A percentile compares a stretch with the other conserved stretches of the same genome.
Conservation (phyloP, 75 land plant genomes). For the Gnetum montanum region DNA sequence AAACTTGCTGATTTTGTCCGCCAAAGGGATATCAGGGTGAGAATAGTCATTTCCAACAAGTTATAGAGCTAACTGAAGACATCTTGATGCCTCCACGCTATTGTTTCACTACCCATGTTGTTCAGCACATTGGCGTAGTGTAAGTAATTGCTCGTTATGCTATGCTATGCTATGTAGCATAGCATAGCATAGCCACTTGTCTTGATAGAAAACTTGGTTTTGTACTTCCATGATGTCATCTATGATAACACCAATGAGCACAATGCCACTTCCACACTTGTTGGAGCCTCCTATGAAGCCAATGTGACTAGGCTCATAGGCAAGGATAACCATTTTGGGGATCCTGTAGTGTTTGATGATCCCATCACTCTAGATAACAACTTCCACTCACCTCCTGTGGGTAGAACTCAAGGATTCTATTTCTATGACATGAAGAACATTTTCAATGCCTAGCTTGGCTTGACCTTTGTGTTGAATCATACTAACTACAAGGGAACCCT, state of each 20-base stretch:
- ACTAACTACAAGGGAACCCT: slow-evolving; percentile 28
- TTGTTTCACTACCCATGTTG: no score
- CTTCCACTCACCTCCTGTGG: slow-evolving; percentile 28
- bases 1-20: no score
- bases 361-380: slow-evolving; percentile 43
- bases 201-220: slow-evolving; percentile 15
- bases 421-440: slow-evolving; percentile 21
- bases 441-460: slow-evolving; percentile 35
- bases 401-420: slow-evolving; percentile 43
- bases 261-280: slow-evolving; percentile 41
- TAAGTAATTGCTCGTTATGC: no score
- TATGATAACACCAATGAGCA: slow-evolving; percentile 31
- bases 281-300: slow-evolving; percentile 22
- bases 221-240: slow-evolving; percentile 48
- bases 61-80: no score
- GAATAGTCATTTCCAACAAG: no score
- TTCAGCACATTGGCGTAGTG: no score
- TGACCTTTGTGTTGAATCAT: slow-evolving; percentile 34
- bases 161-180: no score
- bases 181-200: no score
- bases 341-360: slow-evolving; percentile 42
- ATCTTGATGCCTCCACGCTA: no score
- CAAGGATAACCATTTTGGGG: slow-evolving; percentile 25
- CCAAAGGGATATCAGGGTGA: no score
- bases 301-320: slow-evolving; percentile 22